Base-by-base conservation (phyloP, 768 basidiomycete genomes). In the Mycena maculata region DNA sequence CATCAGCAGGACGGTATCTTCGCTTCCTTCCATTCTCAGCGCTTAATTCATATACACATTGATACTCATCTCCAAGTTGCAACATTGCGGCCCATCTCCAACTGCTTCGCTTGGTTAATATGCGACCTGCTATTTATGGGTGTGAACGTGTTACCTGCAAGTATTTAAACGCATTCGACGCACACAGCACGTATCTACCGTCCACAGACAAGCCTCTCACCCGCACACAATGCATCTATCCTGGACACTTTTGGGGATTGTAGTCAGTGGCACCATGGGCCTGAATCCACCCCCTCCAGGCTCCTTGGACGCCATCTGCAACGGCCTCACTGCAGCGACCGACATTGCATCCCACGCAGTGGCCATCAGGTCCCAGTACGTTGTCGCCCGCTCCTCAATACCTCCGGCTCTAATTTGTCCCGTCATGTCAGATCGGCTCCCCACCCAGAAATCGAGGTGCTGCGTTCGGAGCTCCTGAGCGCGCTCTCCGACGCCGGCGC, bases 301-400 rank as follows among this genome's bases (percentile, higher is more conserved):
- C 28, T 44, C 56, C 42, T 7, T 58, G 42, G n/a, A 58, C 28
- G 56, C 42, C 30, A 44, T 58, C 44, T 58, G 56, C 28, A 20
- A 33, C 13, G 56, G 56, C 42, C 42, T 58, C 56, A 58, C 28
- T 30, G 42, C 42, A 47, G 42, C 56, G n/a, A 58, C 41, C 8
- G 42, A 2, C 3, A 47, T 58, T 44, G 56, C 56, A 44, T 58
- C 42, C 18, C 42, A 58, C 11, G 22, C 56, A 58, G 56, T 58
- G 42, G 42, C 56, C 28, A 58, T 58, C 28, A 58, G 56, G 56
- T 2, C 42, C 42, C 42, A 58, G 56, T 58, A 58, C 30, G 56
- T n/a, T n/a, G n/a, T 58, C 56, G 39, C 10, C 28, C 13, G 42
- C 31, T 13, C 15, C 56, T 58, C 49, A 50, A 30, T 50, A 58